Evolutionary conservation across 2,329 filamentous ascomycete species (phyloP).

Genomic region (Cytospora chrysosperma): DNA sequence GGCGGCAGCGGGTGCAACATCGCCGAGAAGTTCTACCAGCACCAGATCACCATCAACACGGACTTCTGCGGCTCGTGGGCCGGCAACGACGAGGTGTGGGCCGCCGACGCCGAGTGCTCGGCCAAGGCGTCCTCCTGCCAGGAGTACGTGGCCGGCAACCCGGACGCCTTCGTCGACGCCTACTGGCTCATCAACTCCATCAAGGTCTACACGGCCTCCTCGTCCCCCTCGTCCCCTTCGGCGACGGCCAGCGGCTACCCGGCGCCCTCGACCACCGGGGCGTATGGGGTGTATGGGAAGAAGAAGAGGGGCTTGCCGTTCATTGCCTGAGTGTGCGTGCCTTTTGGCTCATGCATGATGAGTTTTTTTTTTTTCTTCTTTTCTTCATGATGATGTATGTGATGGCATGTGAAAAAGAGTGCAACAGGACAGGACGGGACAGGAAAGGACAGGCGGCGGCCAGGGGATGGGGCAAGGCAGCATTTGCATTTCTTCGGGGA

Average conservation of each 20-base stretch:
- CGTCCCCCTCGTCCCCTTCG: neutral
- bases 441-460: neutral
- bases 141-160: slow-evolving; percentile 63
- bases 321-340: slow-evolving; percentile 1
- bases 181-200: slow-evolving; percentile 26
- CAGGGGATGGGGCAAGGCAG: no score
- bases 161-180: slow-evolving; percentile 20
- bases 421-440: no score
- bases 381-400: neutral
- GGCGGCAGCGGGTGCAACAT: slow-evolving; percentile 70
- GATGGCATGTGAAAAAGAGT: no score
- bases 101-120: slow-evolving; percentile 54
- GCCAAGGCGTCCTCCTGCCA: slow-evolving; percentile 64
- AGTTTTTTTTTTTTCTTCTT: no score
- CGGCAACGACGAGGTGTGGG: slow-evolving; percentile 61
- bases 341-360: neutral
- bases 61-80: slow-evolving; percentile 80
- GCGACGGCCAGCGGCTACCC: neutral
- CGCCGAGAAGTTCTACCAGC: slow-evolving; percentile 63
- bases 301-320: slow-evolving; percentile 15
- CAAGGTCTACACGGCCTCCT: slow-evolving; percentile 19
- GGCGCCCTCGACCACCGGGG: neutral
- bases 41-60: slow-evolving; percentile 67
- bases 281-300: neutral
- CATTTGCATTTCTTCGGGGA: neutral